These are phyloP conservation scores for Psilocybe subaeruginosa DNA, from an alignment of 768 basidiomycete genomes.

Conservation along the genomic window DNA sequence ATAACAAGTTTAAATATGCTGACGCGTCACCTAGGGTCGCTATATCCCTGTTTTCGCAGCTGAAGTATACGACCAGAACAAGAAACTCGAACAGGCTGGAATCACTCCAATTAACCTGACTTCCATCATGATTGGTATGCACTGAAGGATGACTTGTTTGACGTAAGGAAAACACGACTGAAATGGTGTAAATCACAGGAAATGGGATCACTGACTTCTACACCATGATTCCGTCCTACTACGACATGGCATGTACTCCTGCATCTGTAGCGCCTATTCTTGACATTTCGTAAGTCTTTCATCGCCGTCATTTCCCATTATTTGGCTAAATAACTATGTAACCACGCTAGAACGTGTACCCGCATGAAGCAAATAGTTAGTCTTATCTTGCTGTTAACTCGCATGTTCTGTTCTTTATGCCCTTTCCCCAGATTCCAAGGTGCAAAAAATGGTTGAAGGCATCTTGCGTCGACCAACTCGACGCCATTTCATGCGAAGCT, in stretches of 20 bases:
- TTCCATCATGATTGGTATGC: conserved; percentile 70
- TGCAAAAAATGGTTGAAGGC: conserved; percentile 60
- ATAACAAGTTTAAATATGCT: background rate
- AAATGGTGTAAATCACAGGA: conserved; percentile 32
- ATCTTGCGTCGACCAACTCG: conserved; percentile 65
- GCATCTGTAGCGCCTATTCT: conserved; percentile 50
- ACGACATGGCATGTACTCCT: conserved; percentile 58
- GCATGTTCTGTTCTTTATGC: background rate
- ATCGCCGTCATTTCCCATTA: conserved; percentile 20
- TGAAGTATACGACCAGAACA: conserved; percentile 77
- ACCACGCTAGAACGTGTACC: conserved; percentile 44
- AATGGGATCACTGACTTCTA: conserved; percentile 67
- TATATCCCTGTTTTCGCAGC: conserved; percentile 79
- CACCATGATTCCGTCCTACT: conserved; percentile 42
- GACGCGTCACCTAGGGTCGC: conserved; percentile 48
- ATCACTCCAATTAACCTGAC: conserved; percentile 65
- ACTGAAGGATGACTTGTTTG: background rate
- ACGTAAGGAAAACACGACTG: background rate
- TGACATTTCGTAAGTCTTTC: conserved; percentile 41
- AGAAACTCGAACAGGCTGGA: conserved; percentile 49
- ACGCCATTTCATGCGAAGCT: conserved; percentile 65
- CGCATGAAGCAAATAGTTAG: conserved; percentile 64
- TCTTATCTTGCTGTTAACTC: background rate
- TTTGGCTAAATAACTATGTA: conserved; percentile 11
- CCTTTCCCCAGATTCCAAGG: conserved; percentile 51